Base-by-base conservation (phyloP, 352 stramenopile genomes). In the Phytophthora pini region DNA sequence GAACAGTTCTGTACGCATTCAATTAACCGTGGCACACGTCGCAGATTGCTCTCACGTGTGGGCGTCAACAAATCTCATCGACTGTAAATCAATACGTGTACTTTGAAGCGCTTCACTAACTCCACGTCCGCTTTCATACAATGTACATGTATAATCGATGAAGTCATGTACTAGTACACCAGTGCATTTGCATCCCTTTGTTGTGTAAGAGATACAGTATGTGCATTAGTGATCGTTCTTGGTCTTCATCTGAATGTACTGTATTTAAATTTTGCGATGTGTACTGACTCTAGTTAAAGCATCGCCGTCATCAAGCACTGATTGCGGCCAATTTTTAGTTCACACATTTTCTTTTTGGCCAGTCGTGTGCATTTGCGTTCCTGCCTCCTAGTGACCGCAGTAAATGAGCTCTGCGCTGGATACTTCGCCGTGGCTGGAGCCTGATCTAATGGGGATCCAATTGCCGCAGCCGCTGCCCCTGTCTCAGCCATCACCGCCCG, bases 311-410 rank as follows among this genome's bases (percentile, higher is more conserved):
- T 36, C 51, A 62, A 10, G 2, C 9, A 0, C 8, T 50, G 51
- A 53, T 63, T 61, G 51, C 59, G 32, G 43, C 29, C n/a, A 27
- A 40, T 46, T 24, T 44, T 46, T 5, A 32, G 47, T 20, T 26
- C 36, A 63, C 55, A 63, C 24, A 34, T 50, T 57, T 58, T 65
- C 39, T 59, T 66, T 36, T 66, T 66, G 24, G 26, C 56, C 44
- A 62, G 55, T 62, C 55, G 55, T 56, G 26, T 31, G 56, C 56
- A 56, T 50, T 66, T 39, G 26, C 40, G 20, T 34, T 66, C 58
- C 31, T 54, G 31, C 47, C 20, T 47, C 27, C 56, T 56, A 12
- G 15, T 5, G 20, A n/a, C 31, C 8, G 27, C 56, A n/a, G 17
- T 27, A 27, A 20, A 29, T 39, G 32, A 43, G 10, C 34, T 34